These are phyloP conservation scores for Penicillium crystallinum DNA, from an alignment of 495 filamentous ascomycete genomes.

Conservation along the genomic window DNA sequence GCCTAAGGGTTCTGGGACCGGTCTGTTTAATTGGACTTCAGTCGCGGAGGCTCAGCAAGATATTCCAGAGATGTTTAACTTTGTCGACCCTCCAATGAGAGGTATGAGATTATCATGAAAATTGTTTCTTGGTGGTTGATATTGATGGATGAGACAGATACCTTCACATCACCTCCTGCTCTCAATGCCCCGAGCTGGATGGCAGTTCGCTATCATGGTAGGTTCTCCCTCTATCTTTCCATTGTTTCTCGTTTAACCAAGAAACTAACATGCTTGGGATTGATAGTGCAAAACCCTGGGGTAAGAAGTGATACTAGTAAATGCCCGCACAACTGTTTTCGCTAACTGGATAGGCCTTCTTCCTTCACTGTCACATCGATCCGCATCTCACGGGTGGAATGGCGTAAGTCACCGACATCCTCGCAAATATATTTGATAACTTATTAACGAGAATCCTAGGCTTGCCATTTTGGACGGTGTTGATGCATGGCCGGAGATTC, in stretches of 20 bases:
- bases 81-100: constrained; percentile 38
- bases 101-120: constrained; percentile 18
- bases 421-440: not conserved
- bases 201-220: constrained; percentile 3
- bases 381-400: constrained; percentile 3
- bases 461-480: not conserved
- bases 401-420: not conserved
- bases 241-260: no score
- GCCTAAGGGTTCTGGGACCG: constrained; percentile 27
- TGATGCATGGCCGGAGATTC: not conserved
- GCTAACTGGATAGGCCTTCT: constrained; percentile 1
- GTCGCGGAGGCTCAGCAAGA: constrained; percentile 37
- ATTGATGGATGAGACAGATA: not conserved
- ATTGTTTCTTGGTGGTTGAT: not conserved
- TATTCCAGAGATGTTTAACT: constrained; percentile 35
- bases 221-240: not conserved
- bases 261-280: not conserved
- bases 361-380: constrained; percentile 2
- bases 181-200: not conserved
- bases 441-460: not conserved
- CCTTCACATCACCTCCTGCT: not conserved
- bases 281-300: not conserved
- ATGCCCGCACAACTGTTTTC: not conserved
- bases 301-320: not conserved
- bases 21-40: constrained; percentile 36